Evolutionary conservation across 768 basidiomycete genomes (phyloP), one percentile per base, ranked within the genome.

Genomic region (Trametes coccinea): DNA sequence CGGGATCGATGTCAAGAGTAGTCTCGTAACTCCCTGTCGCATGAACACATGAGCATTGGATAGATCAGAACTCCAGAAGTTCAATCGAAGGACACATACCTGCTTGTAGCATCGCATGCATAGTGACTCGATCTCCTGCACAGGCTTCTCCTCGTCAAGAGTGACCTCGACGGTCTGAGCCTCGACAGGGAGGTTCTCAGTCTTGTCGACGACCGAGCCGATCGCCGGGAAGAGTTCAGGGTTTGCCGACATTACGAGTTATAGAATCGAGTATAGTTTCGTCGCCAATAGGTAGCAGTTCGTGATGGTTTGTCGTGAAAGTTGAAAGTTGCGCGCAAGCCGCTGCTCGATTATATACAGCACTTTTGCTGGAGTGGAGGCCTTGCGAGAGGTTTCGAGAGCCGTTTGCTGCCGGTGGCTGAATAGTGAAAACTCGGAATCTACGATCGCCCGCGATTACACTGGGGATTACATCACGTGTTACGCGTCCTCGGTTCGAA

Each of bases 71-170:
- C 0, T 0, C 22, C 22, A 22, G n/a, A n/a, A n/a, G n/a, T n/a
- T n/a, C n/a, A n/a, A 8, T 2, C 17, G n/a, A 22, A 34, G 45
- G 0, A 22, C 1, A 72, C 84, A 72, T 66, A 92, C 96, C 84
- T 98, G 89, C 74, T 98, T 85, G 46, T 84, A 81, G 71, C 97
- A 99, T 72, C 83, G 84, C 93, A 98, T 96, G 76, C 97, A 98
- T 30, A 98, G 77, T 11, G 92, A 95, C 60, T 93, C 91, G 61
- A 98, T 82, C 74, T 93, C 88, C 67, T 95, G 84, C 9, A 95
- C 82, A 0, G 85, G 85, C 56, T 81, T 79, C 31, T 90, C 88
- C 7, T 87, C 86, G 16, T 79, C 79, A 27, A 64, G 70, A 16
- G 65, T 56, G 8, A 56, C 58, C 29, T 63, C 62, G 5, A 56